Conservation (phyloP, 305 asterid species). For the Nicotiana rustica region DNA sequence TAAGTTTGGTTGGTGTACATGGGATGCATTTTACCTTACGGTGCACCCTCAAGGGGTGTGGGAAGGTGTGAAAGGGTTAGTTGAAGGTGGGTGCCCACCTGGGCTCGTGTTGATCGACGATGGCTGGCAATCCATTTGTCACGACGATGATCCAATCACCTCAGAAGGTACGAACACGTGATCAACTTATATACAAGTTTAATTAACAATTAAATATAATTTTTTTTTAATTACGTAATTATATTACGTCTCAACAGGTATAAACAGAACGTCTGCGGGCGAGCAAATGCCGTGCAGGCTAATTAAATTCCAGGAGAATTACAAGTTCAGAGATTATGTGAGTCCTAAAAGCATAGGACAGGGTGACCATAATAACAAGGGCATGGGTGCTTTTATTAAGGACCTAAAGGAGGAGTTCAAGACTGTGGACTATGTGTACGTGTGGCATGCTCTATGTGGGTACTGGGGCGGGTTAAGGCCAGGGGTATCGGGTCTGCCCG, state of each 20-base stretch:
- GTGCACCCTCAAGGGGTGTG: conserved; percentile 85
- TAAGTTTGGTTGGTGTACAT: conserved; percentile 99
- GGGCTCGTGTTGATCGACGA: conserved; percentile 89
- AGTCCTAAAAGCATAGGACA: conserved; percentile 56
- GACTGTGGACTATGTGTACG: conserved; percentile 80
- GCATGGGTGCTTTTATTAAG: conserved; percentile 83
- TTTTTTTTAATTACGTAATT: background rate
- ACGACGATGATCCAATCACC: conserved; percentile 77
- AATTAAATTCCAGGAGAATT: conserved; percentile 75
- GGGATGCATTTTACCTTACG: conserved; percentile 93
- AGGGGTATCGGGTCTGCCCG: conserved; percentile 59
- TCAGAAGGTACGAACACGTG: conserved; percentile 59
- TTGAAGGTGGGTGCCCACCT: conserved; percentile 95
- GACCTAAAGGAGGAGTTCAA: conserved; percentile 68
- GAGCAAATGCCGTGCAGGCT: conserved; percentile 98
- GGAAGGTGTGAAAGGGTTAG: conserved; percentile 84
- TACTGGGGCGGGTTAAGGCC: conserved; percentile 98
- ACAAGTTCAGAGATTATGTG: conserved; percentile 74
- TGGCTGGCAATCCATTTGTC: conserved; percentile 95
- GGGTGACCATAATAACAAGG: conserved; percentile 49
- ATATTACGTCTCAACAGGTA: background rate
- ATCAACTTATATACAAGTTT: background rate
- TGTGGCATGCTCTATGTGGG: conserved; percentile 95
- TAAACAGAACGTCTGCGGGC: conserved; percentile 85
- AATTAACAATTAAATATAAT: background rate